A percentile compares a stretch with the other conserved stretches of the same genome.
These are phyloP conservation scores for Globisporangium heterothallicum DNA, from an alignment of 352 stramenopile genomes.

Conservation along the genomic window DNA sequence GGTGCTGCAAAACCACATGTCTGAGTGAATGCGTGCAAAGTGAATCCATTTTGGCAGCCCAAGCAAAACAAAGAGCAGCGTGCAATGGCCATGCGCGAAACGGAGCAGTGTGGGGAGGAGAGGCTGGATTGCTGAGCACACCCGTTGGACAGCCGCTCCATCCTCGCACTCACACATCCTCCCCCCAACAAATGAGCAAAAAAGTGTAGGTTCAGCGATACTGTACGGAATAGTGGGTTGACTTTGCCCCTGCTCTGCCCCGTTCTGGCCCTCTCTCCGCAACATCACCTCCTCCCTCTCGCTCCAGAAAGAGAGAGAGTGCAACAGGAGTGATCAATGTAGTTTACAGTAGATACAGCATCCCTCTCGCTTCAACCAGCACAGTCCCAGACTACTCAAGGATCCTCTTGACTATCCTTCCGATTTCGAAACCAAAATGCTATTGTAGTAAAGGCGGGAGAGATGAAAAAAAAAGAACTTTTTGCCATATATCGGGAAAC, in stretches of 20 bases:
- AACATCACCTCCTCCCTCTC: no score
- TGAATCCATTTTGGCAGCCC: no score
- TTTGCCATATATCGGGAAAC: no score
- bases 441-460: background rate
- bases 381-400: background rate
- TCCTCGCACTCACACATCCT: background rate
- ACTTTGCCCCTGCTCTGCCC: slow-evolving; percentile 2
- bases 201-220: slow-evolving; percentile 12
- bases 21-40: no score
- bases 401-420: no score
- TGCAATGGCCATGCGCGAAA: background rate
- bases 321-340: no score
- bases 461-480: background rate
- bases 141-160: slow-evolving; percentile 1
- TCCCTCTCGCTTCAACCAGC: background rate
- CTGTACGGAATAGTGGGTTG: slow-evolving; percentile 9
- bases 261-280: slow-evolving; percentile 1
- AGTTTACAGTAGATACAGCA: background rate
- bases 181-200: background rate
- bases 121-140: background rate
- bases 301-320: no score
- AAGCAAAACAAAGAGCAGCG: background rate
- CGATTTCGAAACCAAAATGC: background rate
- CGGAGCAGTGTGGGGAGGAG: background rate
- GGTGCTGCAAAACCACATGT: no score